Conservation (phyloP, 768 basidiomycete genomes). For the Hypsizygus marmoreus region DNA sequence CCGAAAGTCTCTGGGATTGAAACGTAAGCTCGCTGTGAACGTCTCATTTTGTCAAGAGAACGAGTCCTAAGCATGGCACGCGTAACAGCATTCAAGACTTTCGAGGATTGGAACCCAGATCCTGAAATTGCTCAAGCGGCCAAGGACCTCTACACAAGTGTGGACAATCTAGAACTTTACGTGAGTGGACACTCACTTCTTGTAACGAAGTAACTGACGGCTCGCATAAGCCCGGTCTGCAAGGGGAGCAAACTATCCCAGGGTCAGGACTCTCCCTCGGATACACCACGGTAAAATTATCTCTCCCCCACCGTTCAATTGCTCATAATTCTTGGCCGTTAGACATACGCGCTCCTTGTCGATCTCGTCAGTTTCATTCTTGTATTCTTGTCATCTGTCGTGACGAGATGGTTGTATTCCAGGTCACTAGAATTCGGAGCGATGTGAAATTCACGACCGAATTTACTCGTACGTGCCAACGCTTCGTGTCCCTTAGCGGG, state of each 20-base stretch:
- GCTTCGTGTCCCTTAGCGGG: background rate
- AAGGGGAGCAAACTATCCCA: slow-evolving; percentile 11
- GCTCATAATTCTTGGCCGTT: background rate
- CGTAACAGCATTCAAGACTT: slow-evolving; percentile 28
- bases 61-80: no score
- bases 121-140: slow-evolving; percentile 24
- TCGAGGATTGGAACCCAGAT: slow-evolving; percentile 34
- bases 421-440: slow-evolving; percentile 24
- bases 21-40: slow-evolving; percentile 20
- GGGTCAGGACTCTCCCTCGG: slow-evolving; percentile 22
- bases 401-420: background rate
- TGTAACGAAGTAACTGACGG: no score
- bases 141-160: slow-evolving; percentile 29
- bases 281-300: slow-evolving; percentile 25
- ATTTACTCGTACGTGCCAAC: slow-evolving; percentile 12
- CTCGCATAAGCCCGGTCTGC: slow-evolving; percentile 21
- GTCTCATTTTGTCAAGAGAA: no score
- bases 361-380: slow-evolving; percentile 15
- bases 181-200: no score
- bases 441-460: slow-evolving; percentile 19
- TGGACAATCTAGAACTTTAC: slow-evolving; percentile 40
- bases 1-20: slow-evolving; percentile 19
- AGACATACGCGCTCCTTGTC: slow-evolving; percentile 23
- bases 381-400: background rate
- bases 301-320: background rate